Evolutionary conservation across 2,329 filamentous ascomycete species (phyloP).

Genomic region (Xylaria sp.): DNA sequence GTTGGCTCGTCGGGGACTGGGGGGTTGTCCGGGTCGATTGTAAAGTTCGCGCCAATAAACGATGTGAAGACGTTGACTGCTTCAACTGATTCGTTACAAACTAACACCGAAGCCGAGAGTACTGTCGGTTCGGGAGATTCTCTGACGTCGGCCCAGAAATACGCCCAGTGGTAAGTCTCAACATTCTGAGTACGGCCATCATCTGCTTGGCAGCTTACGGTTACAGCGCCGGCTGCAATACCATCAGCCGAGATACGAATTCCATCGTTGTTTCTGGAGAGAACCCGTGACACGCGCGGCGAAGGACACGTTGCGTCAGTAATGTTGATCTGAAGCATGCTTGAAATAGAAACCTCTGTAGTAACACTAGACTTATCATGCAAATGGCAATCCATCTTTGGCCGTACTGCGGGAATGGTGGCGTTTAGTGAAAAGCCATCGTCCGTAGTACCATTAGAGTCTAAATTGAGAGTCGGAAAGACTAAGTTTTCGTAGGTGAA

Average conservation of each 20-base stretch:
- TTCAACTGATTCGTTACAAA: slow-evolving; percentile 19
- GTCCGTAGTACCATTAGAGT: not conserved
- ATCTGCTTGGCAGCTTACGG: not conserved
- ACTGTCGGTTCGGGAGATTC: slow-evolving; percentile 30
- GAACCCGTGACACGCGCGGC: not conserved
- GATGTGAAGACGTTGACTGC: not conserved
- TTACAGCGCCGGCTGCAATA: not conserved
- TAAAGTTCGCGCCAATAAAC: not conserved
- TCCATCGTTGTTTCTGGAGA: not conserved
- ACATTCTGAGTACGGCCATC: not conserved
- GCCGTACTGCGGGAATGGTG: slow-evolving; percentile 8
- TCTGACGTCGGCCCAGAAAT: slow-evolving; percentile 23
- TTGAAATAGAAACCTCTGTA: not conserved
- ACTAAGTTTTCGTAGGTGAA: slow-evolving; percentile 45
- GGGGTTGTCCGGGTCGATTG: not conserved
- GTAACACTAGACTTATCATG: slow-evolving; percentile 43
- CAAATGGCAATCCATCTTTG: slow-evolving; percentile 40
- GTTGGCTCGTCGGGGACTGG: not conserved
- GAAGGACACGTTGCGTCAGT: not conserved
- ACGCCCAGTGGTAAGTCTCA: not conserved
- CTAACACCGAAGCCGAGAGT: slow-evolving; percentile 44
- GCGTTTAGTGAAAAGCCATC: not conserved
- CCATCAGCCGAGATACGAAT: not conserved
- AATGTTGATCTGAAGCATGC: not conserved
- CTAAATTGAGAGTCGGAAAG: slow-evolving; percentile 24